Evolutionary conservation across 2,329 filamentous ascomycete genomes (phyloP), one percentile per base, ranked within the genome.

Genomic region (Metarhizium humberi): DNA sequence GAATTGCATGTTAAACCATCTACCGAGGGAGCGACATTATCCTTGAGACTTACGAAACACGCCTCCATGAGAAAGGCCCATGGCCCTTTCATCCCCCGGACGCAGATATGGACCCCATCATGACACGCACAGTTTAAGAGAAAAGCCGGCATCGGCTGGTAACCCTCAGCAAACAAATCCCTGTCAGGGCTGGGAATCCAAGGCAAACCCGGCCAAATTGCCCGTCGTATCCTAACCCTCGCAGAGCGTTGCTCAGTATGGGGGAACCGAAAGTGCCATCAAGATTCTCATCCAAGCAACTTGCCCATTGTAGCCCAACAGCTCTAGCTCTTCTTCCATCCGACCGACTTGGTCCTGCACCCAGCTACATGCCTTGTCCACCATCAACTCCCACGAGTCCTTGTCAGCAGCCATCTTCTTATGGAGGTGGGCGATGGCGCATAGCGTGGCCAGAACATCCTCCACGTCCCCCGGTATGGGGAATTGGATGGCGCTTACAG

Each of bases 361-460:
- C 79, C 80, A 86, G 0, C 50, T 62, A 62, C 69, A 73, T 0
- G 80, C 83, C 72, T 86, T 87, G 10, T 78, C 77, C 16, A 78
- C 80, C 43, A 87, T 69, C 73, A 88, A 72, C 58, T 85, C 83
- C 84, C 84, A 88, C 6, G 75, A 74, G 2, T 82, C 84, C 63
- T 72, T 69, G 52, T 80, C 71, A 0, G 59, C 67, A 0, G 40
- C 60, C 56, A 81, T 61, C 54, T 71, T 75, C 45, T 52, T 65
- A 62, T 80, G 74, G 58, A 88, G 58, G 46, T 60, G 3, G 61
- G 56, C 25, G 2, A 70, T 59, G 0, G 61, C 66, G 43, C 65
- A 68, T 1, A 64, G 53, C 6, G 70, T 71, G 6, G 65, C 66
- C 6, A 68, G 36, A 5, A 66, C 55, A 3, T 60, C 51, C 0